Percentiles rank a stretch among this genome's conserved stretches.
These are phyloP conservation scores for Aschersonia sp. DNA, from an alignment of 2,329 filamentous ascomycete genomes.

Conservation along the genomic window DNA sequence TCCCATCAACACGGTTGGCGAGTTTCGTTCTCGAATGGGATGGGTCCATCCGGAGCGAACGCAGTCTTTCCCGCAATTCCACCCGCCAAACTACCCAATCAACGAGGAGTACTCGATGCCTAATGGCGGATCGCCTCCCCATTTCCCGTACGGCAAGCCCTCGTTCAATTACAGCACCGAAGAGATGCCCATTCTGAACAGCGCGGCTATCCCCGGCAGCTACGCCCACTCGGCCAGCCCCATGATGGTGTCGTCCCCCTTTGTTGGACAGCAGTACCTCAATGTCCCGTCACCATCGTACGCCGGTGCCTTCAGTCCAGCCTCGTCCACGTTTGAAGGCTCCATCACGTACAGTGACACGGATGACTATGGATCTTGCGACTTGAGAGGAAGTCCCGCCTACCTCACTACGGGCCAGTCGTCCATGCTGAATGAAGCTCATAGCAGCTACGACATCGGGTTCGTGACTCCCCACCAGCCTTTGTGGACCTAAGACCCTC, in stretches of 20 bases:
- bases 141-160: constrained; percentile 40
- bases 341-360: constrained; percentile 48
- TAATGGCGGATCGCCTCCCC: constrained; percentile 8
- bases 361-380: constrained; percentile 38
- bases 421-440: constrained; percentile 29
- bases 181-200: constrained; percentile 40
- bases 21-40: constrained; percentile 56
- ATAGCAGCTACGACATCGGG: constrained; percentile 29
- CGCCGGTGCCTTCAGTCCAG: constrained; percentile 43
- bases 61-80: constrained; percentile 45
- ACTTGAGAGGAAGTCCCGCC: constrained; percentile 22
- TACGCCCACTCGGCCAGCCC: constrained; percentile 36
- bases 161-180: constrained; percentile 51
- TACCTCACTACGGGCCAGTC: constrained; percentile 30
- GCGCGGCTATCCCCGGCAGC: constrained; percentile 26
- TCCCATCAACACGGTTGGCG: constrained; percentile 52
- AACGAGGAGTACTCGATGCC: constrained; percentile 26
- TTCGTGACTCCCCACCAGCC: constrained; percentile 49
- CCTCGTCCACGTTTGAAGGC: constrained; percentile 47
- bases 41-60: constrained; percentile 47
- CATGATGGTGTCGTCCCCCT: constrained; percentile 40
- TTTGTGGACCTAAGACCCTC: constrained; percentile 40
- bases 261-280: constrained; percentile 40
- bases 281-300: constrained; percentile 49
- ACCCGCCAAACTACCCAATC: constrained; percentile 38